Evolutionary conservation across 2,329 filamentous ascomycete species (phyloP), one percentile per base, ranked within the genome.

Genomic region (Talaromyces pinophilus): DNA sequence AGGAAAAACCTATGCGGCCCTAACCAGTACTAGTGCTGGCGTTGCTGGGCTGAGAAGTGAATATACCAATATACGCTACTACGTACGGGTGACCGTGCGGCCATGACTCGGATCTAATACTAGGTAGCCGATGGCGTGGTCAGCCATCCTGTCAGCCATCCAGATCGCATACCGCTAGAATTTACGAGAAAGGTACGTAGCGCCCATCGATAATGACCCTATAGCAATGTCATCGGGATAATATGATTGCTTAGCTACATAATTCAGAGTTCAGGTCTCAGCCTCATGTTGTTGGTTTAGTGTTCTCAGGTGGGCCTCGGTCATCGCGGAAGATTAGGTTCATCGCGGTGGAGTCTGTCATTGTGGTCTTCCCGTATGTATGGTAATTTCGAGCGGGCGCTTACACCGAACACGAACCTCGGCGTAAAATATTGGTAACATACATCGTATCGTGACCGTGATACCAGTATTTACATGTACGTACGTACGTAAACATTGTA

Each of bases 301-400:
- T 10, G 42, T 44, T 44, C 13, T n/a, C 15, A 6, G 46, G 30
- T 33, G 30, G 30, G 30, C 30, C 30, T 7, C n/a, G 19, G 40
- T n/a, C 17, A 48, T 5, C 11, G 3, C 5, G 6, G 22, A 52
- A 30, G 22, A 1, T 93, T 28, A 17, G 48, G 48, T 52, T 30
- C 6, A 52, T 50, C 46, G 22, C 46, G 46, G 8, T 25, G 46
- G 46, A 5, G 35, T 38, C 19, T 8, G 44, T 22, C 10, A 19
- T 46, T 22, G 44, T 48, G 8, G 35, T 38, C 19, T 22, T n/a
- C 0, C 44, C 44, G 3, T 48, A 22, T 10, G 22, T 30, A n/a
- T 25, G 13, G 46, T 48, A 22, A 48, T 48, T 11, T 44, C 17
- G 5, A n/a, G 42, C 17, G 42, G 17, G 7, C 1, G 17, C 10